Conservation (phyloP, 192 early-diverging fungal species). For the Spinellus fusiger region DNA sequence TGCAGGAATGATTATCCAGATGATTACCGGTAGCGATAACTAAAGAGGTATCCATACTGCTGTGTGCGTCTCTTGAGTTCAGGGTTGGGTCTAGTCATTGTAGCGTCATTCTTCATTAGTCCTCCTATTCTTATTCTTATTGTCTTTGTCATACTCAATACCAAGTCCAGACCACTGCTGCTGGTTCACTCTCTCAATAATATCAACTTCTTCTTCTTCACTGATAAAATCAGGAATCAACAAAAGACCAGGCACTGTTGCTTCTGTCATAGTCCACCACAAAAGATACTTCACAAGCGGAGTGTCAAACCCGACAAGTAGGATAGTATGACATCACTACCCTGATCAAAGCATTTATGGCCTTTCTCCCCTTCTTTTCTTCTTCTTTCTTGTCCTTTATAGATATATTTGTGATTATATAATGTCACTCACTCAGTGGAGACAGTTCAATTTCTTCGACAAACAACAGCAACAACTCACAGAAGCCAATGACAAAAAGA, state of each 20-base stretch:
- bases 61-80: conserved; percentile 64
- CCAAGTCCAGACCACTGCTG: conserved; percentile 51
- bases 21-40: conserved; percentile 49
- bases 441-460: conserved; percentile 75
- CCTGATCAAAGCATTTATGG: neutral
- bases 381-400: neutral
- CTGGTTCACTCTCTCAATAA: conserved; percentile 38
- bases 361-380: neutral
- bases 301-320: neutral
- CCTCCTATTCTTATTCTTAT: neutral
- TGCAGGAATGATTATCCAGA: neutral
- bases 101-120: neutral
- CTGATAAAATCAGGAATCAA: conserved; percentile 45
- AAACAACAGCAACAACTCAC: conserved; percentile 53
- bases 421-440: conserved; percentile 47
- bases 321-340: neutral
- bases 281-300: neutral
- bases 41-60: conserved; percentile 64
- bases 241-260: conserved; percentile 30
- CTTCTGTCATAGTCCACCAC: neutral
- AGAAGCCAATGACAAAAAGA: conserved; percentile 48
- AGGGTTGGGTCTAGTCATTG: conserved; percentile 44
- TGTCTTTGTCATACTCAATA: conserved; percentile 19
- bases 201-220: conserved; percentile 36
- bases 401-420: neutral